Base-by-base conservation (phyloP, 805 yeast genomes). In the Lachancea waltii region DNA sequence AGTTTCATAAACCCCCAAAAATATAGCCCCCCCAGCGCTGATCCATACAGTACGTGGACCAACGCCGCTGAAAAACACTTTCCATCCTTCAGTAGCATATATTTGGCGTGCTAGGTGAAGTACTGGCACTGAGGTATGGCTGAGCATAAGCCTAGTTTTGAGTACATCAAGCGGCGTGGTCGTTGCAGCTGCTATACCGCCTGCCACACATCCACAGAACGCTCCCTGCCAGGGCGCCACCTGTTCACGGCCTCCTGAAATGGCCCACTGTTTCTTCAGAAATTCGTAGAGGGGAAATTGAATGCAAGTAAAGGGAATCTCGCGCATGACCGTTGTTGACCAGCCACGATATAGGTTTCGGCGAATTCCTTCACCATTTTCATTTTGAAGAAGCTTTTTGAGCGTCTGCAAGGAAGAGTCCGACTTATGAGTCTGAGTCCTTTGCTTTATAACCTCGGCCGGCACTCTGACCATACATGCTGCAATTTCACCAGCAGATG, bases 21-120 rank as follows among this genome's bases (percentile, higher is more conserved):
- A 92, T 13, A 94, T 87, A 13, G 97, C 96, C 20, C 99, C 99
- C 15, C 99, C 99, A 4, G 95, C 92, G 64, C 95, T 81, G 41
- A 92, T 90, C 98, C 98, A 92, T 76, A 84, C 70, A 0, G 97
- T 89, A 58, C 99, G 72, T 4, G 99, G 97, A 0, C 95, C 97
- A 19, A 90, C 71, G 10, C 99, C 99, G 34, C 73, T 73, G 56
- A 77, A 73, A 48, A 92, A 86, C 1, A 82, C 86, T 6, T 56
- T 48, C 28, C 67, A 63, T 0, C 97, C 97, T 56, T 87, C 96
- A 40, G 83, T 87, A 15, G 54, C 56, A n/a, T 70, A 60, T 34
- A 89, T 70, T 8, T 64, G 68, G 23, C 54, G 62, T 2, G 81
- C 75, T 42, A 87, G 59, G 9, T 58, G 48, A 4, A 60, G 29